Percentiles rank a stretch among this genome's conserved stretches.
Evolutionary conservation across 176 grass and related monocot species (phyloP).

Genomic region (Oryza brachyantha): DNA sequence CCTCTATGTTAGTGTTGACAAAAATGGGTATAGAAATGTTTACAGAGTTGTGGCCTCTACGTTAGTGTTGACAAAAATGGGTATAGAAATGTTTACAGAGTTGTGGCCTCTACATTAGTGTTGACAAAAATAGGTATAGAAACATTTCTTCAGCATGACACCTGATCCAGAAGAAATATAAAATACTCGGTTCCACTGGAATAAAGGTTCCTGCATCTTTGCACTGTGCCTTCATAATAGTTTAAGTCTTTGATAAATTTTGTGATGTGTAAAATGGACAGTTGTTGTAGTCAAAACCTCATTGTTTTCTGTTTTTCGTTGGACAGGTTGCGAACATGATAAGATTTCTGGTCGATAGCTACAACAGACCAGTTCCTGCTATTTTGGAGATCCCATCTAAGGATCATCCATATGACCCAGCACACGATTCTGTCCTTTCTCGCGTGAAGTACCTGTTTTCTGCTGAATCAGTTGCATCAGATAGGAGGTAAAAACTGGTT

Average conservation of each 20-base stretch:
- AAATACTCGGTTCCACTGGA: not conserved
- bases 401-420: conserved; percentile 88
- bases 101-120: not conserved
- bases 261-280: not conserved
- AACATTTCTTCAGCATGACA: not conserved
- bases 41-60: not conserved
- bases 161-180: not conserved
- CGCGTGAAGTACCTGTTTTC: conserved; percentile 83
- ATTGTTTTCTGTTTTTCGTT: not conserved
- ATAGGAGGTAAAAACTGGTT: conserved; percentile 42
- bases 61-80: not conserved
- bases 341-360: conserved; percentile 77
- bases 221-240: not conserved
- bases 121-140: not conserved
- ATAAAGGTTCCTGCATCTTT: not conserved
- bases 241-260: not conserved
- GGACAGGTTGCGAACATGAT: conserved; percentile 80
- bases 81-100: not conserved
- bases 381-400: conserved; percentile 94
- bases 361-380: conserved; percentile 81
- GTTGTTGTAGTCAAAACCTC: not conserved
- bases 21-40: not conserved
- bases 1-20: not conserved
- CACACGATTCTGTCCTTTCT: conserved; percentile 69
- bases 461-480: conserved; percentile 71